Evolutionary conservation across 1,284 basidiomycete species (phyloP), one percentile per base, ranked within the genome.

Genomic region (Rhodotorula sp.): DNA sequence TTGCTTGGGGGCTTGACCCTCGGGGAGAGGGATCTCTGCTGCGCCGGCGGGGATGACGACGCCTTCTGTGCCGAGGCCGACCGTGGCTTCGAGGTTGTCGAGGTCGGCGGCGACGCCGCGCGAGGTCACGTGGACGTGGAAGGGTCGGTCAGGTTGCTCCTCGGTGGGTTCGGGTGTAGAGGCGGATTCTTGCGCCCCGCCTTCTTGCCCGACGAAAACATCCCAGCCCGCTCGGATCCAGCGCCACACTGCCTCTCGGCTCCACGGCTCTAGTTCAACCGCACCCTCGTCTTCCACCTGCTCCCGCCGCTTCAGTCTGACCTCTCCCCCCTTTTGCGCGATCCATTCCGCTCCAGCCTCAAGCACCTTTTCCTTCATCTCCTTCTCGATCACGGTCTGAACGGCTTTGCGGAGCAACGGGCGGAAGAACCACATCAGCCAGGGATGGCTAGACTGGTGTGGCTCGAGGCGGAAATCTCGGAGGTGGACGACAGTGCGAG

Each of bases 61-160:
- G 26, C 72, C 72, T 18, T 67, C 64, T 1, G 61, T 45, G 6
- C 72, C 72, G 49, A 69, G 15, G 0, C 72, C 72, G n/a, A 69
- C 67, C 26, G 58, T 63, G 1, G 57, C 67, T 15, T 66, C 28
- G 21, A 43, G n/a, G 18, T 23, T 12, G 48, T 64, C 66, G 34
- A 73, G 64, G 52, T 73, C 72, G 59, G 69, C 23, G 1, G 64
- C 45, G 48, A 73, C 10, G 7, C 72, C 72, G 34, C 64, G 69
- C 7, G 61, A 34, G 54, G 66, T 69, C n/a, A 73, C 31, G 34
- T 71, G 72, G 8, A 69, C 10, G 31, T 48, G 18, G 7, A 47
- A 49, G 7, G 31, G 26, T 21, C 50, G 45, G 38, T 55, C 45
- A 10, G 56, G 52, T 3, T 49, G 28, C n/a, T 64, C 67, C 14